Evolutionary conservation across 2,329 filamentous ascomycete genomes (phyloP).

Genomic region (Lecanoromycetidae sp.): DNA sequence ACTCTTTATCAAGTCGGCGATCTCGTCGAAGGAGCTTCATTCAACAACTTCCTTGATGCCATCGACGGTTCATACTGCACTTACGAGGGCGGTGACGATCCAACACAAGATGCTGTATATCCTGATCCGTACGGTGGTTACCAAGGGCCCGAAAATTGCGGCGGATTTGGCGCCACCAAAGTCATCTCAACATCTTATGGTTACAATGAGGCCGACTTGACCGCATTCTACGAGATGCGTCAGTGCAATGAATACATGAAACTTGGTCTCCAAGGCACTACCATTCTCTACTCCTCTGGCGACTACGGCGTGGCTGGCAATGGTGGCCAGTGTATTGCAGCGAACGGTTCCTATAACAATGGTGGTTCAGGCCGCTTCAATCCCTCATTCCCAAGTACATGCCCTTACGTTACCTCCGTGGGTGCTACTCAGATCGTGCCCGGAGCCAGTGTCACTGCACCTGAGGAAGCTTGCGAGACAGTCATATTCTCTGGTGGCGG

Average conservation of each 20-base stretch:
- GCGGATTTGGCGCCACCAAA: conserved; percentile 29
- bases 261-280: conserved; percentile 39
- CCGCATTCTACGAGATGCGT: conserved; percentile 25
- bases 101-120: conserved; percentile 32
- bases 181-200: conserved; percentile 31
- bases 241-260: conserved; percentile 37
- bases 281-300: conserved; percentile 37
- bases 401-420: conserved; percentile 41
- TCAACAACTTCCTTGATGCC: conserved; percentile 38
- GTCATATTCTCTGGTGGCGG: conserved; percentile 39
- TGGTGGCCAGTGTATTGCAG: conserved; percentile 26
- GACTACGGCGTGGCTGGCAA: conserved; percentile 34
- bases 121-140: conserved; percentile 28
- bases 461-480: conserved; percentile 36
- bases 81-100: conserved; percentile 27
- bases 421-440: conserved; percentile 39
- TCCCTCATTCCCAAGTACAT: conserved; percentile 37
- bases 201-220: conserved; percentile 30
- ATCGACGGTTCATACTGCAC: conserved; percentile 39
- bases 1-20: conserved; percentile 42
- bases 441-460: conserved; percentile 29
- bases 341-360: conserved; percentile 25
- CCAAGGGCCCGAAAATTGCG: conserved; percentile 28
- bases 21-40: conserved; percentile 21
- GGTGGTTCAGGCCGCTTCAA: conserved; percentile 32